A percentile compares a stretch with the other conserved stretches of the same genome.
Conservation (phyloP, 129 eudicot genomes). For the Calendula officinalis region DNA sequence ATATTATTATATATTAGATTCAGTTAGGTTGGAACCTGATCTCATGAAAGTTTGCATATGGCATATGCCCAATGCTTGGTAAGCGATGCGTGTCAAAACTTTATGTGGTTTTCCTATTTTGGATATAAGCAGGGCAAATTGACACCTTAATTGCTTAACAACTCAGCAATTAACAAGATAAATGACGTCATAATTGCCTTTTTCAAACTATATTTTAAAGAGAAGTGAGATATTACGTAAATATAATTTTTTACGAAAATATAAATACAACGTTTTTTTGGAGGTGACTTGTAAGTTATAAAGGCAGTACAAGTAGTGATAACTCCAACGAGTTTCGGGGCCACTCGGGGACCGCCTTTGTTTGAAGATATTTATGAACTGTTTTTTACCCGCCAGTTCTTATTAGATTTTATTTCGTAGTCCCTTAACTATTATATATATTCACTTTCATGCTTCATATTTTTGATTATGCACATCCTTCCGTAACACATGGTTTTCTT, state of each 20-base stretch:
- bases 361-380: slow-evolving; percentile 24
- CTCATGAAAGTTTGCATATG: no score
- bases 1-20: no score
- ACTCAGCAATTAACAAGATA: no score
- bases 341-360: slow-evolving; percentile 35
- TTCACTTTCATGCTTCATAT: slow-evolving; percentile 3
- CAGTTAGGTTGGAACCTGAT: no score
- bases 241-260: not conserved
- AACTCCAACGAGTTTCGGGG: slow-evolving; percentile 24
- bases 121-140: no score
- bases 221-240: no score
- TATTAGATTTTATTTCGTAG: not conserved
- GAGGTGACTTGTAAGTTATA: not conserved
- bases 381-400: slow-evolving; percentile 32
- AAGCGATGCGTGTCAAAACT: no score
- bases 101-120: no score
- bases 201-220: no score
- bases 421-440: slow-evolving; percentile 9
- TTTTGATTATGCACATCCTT: not conserved
- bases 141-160: no score
- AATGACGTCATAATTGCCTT: no score
- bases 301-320: slow-evolving; percentile 2
- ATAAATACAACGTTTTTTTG: not conserved
- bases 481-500: not conserved
- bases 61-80: no score